Percentiles rank a stretch among this genome's conserved stretches.
phyloP scores from a whole-genome alignment of 768 basidiomycete species.

The Exsudoporus frostii region DNA sequence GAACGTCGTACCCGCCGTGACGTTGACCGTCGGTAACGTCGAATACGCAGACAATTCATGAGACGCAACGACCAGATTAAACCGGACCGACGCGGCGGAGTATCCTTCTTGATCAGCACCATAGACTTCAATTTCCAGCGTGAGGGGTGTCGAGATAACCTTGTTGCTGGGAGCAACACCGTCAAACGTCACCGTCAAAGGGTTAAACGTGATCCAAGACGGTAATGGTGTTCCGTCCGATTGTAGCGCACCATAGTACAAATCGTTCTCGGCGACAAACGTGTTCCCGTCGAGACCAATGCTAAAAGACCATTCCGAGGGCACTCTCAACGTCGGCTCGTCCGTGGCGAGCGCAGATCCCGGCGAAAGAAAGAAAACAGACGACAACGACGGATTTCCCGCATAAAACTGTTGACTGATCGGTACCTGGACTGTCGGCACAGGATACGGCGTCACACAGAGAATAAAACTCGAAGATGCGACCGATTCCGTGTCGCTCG shows the following conservation, averaged over 20 bases:
- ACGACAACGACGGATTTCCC: conserved; percentile 65
- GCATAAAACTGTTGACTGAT: conserved; percentile 58
- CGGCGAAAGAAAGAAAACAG: conserved; percentile 64
- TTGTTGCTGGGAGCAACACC: conserved; percentile 65
- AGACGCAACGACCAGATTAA: conserved; percentile 62
- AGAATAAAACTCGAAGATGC: conserved; percentile 54
- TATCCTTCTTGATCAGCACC: conserved; percentile 76
- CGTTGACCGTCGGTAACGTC: conserved; percentile 64
- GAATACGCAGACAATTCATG: conserved; percentile 59
- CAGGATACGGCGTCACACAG: conserved; percentile 50
- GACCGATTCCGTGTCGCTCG: conserved; percentile 48
- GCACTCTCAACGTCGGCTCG: conserved; percentile 65
- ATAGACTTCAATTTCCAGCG: conserved; percentile 54
- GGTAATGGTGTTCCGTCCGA: conserved; percentile 71
- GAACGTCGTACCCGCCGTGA: conserved; percentile 57
- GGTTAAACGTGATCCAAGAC: conserved; percentile 71
- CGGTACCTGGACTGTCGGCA: conserved; percentile 53
- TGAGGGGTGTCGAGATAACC: conserved; percentile 36
- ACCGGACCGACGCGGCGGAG: conserved; percentile 54
- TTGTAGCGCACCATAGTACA: conserved; percentile 64
- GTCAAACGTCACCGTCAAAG: conserved; percentile 65
- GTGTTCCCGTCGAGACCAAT: conserved; percentile 75
- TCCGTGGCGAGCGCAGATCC: conserved; percentile 52
- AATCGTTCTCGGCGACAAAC: conserved; percentile 42
- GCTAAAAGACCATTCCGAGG: conserved; percentile 84